A percentile compares a stretch with the other conserved stretches of the same genome.
Conservation (phyloP, 73 alveolate species). For the Uronychia binucleata region DNA sequence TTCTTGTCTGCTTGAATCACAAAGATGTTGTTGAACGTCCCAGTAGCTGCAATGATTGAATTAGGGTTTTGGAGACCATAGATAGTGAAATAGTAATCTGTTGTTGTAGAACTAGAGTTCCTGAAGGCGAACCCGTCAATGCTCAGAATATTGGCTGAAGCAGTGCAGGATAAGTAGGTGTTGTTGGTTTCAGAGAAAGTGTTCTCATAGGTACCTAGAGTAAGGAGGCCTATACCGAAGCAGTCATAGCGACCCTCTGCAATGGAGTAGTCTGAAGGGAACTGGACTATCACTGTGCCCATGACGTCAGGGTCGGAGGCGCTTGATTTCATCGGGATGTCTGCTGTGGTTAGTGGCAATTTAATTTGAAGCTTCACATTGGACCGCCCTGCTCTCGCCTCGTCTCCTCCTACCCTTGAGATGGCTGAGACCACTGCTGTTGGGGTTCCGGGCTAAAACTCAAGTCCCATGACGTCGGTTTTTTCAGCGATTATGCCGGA, state of each 20-base stretch:
- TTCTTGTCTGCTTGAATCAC: not conserved
- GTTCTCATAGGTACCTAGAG: not conserved
- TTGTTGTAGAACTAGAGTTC: not conserved
- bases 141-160: not conserved
- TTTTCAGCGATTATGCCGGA: not conserved
- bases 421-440: not conserved
- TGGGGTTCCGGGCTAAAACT: not conserved
- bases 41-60: not conserved
- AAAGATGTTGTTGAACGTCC: not conserved
- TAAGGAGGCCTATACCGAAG: not conserved
- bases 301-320: too few species aligned
- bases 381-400: not conserved
- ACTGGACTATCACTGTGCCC: not conserved
- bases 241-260: not conserved
- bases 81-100: not conserved
- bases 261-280: not conserved
- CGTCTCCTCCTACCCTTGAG: not conserved
- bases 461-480: not conserved
- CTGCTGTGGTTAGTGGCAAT: not conserved
- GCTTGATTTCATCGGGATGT: not conserved
- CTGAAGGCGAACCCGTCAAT: not conserved
- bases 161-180: not conserved
- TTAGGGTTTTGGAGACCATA: not conserved
- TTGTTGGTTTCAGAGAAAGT: not conserved
- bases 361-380: not conserved